A percentile compares a stretch with the other conserved stretches of the same genome.
Evolutionary conservation across 306 rosid species (phyloP).

Genomic region (Lathyrus oleraceus): DNA sequence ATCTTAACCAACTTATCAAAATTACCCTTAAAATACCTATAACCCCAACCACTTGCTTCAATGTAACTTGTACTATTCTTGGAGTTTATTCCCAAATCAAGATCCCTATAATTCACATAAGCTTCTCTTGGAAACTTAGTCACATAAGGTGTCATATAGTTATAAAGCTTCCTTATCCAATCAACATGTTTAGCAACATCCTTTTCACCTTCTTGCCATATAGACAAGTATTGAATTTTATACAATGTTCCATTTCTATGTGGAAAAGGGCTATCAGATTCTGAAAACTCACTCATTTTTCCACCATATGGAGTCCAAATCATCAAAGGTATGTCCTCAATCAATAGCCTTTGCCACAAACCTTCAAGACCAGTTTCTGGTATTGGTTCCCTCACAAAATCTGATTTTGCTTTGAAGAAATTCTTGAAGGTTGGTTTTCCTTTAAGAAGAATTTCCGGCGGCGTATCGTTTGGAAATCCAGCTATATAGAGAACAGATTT

Average conservation of each 20-base stretch:
- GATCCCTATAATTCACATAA: conserved; percentile 53
- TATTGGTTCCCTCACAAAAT: conserved; percentile 54
- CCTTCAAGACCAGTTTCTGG: conserved; percentile 46
- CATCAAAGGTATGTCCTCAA: conserved; percentile 45
- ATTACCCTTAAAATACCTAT: conserved; percentile 45
- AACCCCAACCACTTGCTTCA: conserved; percentile 47
- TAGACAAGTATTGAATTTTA: conserved; percentile 45
- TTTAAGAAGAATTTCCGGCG: conserved; percentile 45
- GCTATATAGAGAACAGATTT: conserved; percentile 55
- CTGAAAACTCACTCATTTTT: conserved; percentile 53
- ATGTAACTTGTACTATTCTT: conserved; percentile 42
- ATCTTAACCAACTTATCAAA: conserved; percentile 47
- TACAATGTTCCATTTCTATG: conserved; percentile 60
- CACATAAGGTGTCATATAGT: conserved; percentile 49
- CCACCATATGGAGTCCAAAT: conserved; percentile 68
- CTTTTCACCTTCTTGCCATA: conserved; percentile 38
- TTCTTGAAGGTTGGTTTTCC: conserved; percentile 42
- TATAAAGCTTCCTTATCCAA: conserved; percentile 52
- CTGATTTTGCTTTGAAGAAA: conserved; percentile 70
- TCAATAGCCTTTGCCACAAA: conserved; percentile 52
- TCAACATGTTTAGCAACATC: conserved; percentile 39
- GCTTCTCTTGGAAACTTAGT: conserved; percentile 46
- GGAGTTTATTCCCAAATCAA: conserved; percentile 49
- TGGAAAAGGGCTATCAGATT: conserved; percentile 57
- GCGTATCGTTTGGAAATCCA: conserved; percentile 33